phyloP scores from a whole-genome alignment of 2,329 filamentous ascomycete genomes.

The Davidsoniella neocaledoniae region DNA sequence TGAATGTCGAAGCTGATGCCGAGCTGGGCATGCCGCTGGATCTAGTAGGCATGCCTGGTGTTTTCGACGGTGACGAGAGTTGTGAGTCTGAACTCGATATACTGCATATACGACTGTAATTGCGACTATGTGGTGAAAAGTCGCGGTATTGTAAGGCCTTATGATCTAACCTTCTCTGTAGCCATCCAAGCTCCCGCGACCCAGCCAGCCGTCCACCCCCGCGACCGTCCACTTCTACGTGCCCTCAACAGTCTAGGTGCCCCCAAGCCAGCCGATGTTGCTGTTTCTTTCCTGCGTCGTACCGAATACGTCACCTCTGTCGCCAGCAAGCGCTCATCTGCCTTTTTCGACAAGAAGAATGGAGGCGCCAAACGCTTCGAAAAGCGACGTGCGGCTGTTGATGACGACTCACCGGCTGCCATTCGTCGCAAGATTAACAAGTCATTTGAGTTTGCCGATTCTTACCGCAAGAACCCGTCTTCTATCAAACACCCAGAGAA shows the following conservation, averaged over 20 bases:
- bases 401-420: slow-evolving; percentile 45
- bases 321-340: slow-evolving; percentile 21
- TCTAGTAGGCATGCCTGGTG: slow-evolving; percentile 80
- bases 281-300: slow-evolving; percentile 83
- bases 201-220: slow-evolving; percentile 56
- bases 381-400: slow-evolving; percentile 34
- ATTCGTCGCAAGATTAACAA: slow-evolving; percentile 53
- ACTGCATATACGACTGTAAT: not conserved
- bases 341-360: slow-evolving; percentile 16
- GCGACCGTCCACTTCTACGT: slow-evolving; percentile 69
- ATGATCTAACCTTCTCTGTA: slow-evolving; percentile 20
- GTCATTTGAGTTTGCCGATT: slow-evolving; percentile 38
- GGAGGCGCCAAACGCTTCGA: slow-evolving; percentile 15
- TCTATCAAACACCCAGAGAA: slow-evolving; percentile 42
- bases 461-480: slow-evolving; percentile 35
- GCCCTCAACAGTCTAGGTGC: slow-evolving; percentile 75
- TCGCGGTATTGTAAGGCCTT: not conserved
- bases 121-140: not conserved
- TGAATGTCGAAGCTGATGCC: slow-evolving; percentile 94
- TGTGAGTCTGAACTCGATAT: slow-evolving; percentile 37
- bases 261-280: slow-evolving; percentile 55
- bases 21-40: slow-evolving; percentile 97
- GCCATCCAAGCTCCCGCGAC: slow-evolving; percentile 68
- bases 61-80: slow-evolving; percentile 89
- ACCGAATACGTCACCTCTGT: slow-evolving; percentile 81